phyloP scores from a whole-genome alignment of 176 grass and related monocot species.

The Musa acuminata region DNA sequence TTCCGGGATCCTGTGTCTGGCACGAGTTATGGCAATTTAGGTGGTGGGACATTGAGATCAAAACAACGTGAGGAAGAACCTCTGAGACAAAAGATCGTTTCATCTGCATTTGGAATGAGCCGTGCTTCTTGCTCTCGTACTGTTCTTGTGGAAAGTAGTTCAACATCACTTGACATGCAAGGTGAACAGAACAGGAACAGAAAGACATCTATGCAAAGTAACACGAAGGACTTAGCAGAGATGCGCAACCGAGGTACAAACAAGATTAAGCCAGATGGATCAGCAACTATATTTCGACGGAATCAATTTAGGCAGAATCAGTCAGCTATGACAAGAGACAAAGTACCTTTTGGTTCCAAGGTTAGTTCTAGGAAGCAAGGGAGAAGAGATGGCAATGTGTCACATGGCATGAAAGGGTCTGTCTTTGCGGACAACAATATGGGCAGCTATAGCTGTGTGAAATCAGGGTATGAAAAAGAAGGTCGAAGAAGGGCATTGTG shows the following conservation, averaged over 20 bases:
- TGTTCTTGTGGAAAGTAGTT: not conserved
- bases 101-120: slow-evolving; percentile 2
- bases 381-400: not conserved
- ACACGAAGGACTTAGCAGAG: not conserved
- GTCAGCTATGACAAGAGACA: not conserved
- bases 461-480: not conserved
- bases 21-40: slow-evolving; percentile 7
- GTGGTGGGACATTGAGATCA: not conserved
- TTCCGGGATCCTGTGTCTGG: slow-evolving; percentile 10
- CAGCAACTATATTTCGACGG: not conserved
- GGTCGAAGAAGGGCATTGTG: not conserved
- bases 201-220: not conserved
- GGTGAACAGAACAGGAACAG: not conserved
- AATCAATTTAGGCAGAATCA: slow-evolving; percentile 5
- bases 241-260: not conserved
- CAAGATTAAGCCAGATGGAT: not conserved
- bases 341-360: not conserved
- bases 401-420: not conserved
- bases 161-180: not conserved
- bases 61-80: not conserved
- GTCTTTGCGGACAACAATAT: not conserved
- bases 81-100: not conserved
- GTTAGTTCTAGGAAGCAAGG: not conserved
- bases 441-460: not conserved
- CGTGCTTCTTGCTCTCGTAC: not conserved